Evolutionary conservation across 345 rosid species (phyloP).

Genomic region (Hibiscus tridactylites): DNA sequence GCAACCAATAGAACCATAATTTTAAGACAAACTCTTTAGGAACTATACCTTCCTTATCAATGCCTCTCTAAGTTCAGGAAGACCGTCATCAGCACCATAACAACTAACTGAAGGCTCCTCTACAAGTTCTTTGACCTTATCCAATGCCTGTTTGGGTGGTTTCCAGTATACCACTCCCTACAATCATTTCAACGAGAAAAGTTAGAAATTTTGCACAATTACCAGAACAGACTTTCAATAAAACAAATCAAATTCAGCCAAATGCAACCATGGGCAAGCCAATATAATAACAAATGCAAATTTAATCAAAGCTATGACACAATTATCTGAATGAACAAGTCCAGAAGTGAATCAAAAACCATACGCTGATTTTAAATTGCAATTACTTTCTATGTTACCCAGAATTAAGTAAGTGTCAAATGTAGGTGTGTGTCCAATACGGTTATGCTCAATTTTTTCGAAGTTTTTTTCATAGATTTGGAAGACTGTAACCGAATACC

Average conservation of each 20-base stretch:
- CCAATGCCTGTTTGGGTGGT: conserved; percentile 74
- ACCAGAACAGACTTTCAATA: not conserved
- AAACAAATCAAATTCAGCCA: not conserved
- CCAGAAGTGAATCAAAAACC: not conserved
- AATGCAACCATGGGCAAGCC: not conserved
- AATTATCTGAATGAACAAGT: not conserved
- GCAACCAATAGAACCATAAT: not conserved
- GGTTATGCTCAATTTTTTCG: not conserved
- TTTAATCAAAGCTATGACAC: not conserved
- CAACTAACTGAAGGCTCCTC: conserved; percentile 69
- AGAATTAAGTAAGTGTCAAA: not conserved
- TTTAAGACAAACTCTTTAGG: not conserved
- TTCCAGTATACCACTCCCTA: conserved; percentile 95
- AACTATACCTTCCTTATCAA: conserved; percentile 52
- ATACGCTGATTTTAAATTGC: not conserved
- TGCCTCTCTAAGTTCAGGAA: conserved; percentile 68
- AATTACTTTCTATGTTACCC: not conserved
- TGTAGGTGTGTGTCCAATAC: not conserved
- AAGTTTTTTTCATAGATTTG: not conserved
- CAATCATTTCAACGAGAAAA: conserved; percentile 9
- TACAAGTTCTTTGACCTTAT: conserved; percentile 69
- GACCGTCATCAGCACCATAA: conserved; percentile 91
- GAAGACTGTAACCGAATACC: not conserved
- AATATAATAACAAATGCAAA: not conserved
- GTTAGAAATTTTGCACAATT: not conserved